phyloP scores from a whole-genome alignment of 139 green algal genomes.

The Eudorina sp. region DNA sequence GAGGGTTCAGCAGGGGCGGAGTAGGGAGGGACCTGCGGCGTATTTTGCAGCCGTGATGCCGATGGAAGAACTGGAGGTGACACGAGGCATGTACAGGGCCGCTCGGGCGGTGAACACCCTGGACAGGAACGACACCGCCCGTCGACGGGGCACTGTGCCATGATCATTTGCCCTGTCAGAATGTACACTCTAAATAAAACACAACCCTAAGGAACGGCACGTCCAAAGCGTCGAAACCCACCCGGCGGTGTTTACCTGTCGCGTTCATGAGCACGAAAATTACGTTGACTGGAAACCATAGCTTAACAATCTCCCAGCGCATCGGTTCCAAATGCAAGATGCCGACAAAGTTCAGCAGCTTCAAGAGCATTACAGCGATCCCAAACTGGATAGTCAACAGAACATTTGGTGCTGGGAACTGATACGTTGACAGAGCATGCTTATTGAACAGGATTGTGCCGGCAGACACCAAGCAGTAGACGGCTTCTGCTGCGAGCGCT shows the following conservation, averaged over 20 bases:
- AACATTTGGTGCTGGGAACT: slow-evolving; percentile 60
- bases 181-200: no score
- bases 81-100: no score
- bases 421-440: slow-evolving; percentile 58
- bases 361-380: slow-evolving; percentile 51
- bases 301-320: slow-evolving; percentile 51
- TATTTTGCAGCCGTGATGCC: no score
- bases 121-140: no score
- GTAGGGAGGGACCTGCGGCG: no score
- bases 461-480: slow-evolving; percentile 48
- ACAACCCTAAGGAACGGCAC: no score
- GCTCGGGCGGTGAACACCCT: no score
- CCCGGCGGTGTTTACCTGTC: background rate
- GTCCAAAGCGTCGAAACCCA: no score
- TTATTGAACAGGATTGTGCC: slow-evolving; percentile 70
- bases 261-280: slow-evolving; percentile 87
- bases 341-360: slow-evolving; percentile 44
- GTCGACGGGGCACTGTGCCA: no score
- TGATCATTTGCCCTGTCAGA: no score
- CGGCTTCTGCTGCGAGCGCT: slow-evolving; percentile 22
- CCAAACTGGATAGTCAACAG: slow-evolving; percentile 63
- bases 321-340: slow-evolving; percentile 53
- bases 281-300: slow-evolving; percentile 93
- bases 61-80: no score
- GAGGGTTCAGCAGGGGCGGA: no score